Evolutionary conservation across 1,139 yeast species (phyloP), one percentile per base, ranked within the genome.

Genomic region (Geotrichum klebahnii): DNA sequence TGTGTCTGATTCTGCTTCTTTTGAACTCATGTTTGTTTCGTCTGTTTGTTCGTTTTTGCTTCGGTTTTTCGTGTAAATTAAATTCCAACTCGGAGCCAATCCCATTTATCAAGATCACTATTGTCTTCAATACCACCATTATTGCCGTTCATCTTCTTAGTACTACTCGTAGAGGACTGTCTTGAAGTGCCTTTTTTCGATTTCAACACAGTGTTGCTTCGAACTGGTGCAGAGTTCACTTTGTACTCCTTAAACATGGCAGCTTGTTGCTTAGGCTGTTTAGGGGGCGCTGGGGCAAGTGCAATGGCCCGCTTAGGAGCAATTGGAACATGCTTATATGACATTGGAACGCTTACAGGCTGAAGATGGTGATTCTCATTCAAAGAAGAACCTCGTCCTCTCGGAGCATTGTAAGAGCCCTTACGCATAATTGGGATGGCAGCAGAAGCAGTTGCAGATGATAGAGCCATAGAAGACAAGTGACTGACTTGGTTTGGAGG

Each of bases 21-120:
- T n/a, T 20, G 37, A 16, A 16, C 3, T 3, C 17, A 20, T 33
- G 37, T 16, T 16, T 16, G 19, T 8, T 8, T 8, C n/a, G n/a
- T n/a, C n/a, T n/a, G n/a, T n/a, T 10, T 26, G 29, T 26, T 26
- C 29, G 29, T 26, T 26, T 8, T 10, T 8, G 6, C 29, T 26
- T 8, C 35, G 9, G 8, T 12, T 8, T 12, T n/a, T 9, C 14
- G 17, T 32, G 14, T 32, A 14, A 12, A 5, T 26, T 38, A 48
- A 23, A 48, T 43, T 10, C 51, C 51, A 42, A 43, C 43, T 19
- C 40, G 39, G 17, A 48, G 43, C 51, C 51, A 48, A n/a, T 48
- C 48, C 51, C 51, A 48, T 26, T 48, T 48, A n/a, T 48, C 51
- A 14, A 8, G 6, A 12, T 36, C 14, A n/a, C 10, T 12, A 12